phyloP scores from a whole-genome alignment of 2,329 filamentous ascomycete genomes.

The Cylindrodendrum hubeiense region DNA sequence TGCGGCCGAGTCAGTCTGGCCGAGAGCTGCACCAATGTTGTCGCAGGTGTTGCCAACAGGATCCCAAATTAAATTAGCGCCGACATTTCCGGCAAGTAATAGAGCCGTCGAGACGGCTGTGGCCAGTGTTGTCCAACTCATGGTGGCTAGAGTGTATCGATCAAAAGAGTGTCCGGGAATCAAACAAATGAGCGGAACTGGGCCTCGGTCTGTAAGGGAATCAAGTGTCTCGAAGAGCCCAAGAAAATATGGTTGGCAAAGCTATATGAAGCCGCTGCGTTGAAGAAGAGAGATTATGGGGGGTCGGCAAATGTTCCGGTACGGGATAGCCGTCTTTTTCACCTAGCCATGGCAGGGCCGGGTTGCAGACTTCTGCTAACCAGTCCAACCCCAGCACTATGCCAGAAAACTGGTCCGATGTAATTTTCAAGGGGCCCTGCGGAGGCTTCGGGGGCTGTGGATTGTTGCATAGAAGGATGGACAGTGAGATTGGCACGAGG shows the following conservation, averaged over 20 bases:
- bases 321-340: neutral
- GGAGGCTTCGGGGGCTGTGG: too few species aligned
- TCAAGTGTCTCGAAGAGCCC: neutral
- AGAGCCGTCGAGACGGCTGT: neutral
- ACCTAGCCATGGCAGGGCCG: neutral
- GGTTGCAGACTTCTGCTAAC: neutral
- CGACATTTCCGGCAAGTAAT: neutral
- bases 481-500: too few species aligned
- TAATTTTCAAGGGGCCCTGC: too few species aligned
- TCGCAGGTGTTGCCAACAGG: slow-evolving; percentile 2
- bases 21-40: neutral
- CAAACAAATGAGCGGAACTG: neutral
- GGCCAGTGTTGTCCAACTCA: neutral
- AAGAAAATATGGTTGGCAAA: neutral
- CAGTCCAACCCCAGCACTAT: neutral
- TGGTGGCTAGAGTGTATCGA: too few species aligned
- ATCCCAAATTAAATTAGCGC: slow-evolving; percentile 5
- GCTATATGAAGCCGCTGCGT: too few species aligned
- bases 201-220: neutral
- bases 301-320: neutral
- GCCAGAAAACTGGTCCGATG: too few species aligned
- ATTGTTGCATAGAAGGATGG: too few species aligned
- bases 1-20: neutral
- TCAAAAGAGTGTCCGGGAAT: neutral
- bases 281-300: neutral